Conservation (phyloP, 495 filamentous ascomycete species). For the Lasiosphaeris hirsuta region DNA sequence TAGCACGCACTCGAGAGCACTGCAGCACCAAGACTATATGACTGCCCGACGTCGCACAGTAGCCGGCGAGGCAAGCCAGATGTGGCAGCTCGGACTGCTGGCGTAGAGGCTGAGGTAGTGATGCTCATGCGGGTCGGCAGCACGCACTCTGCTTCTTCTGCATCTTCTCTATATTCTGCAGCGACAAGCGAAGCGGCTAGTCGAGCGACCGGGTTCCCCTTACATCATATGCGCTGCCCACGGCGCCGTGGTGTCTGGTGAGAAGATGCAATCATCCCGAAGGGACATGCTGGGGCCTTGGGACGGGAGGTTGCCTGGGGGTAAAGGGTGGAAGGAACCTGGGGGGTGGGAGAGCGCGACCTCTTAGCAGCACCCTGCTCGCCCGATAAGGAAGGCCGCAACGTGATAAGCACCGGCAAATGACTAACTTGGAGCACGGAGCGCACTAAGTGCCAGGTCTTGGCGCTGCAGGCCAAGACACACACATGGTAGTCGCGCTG, state of each 20-base stretch:
- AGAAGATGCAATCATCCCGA: too few species aligned
- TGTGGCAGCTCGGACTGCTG: background rate
- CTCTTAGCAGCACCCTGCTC: background rate
- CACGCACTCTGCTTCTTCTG: too few species aligned
- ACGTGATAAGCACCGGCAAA: constrained; percentile 3
- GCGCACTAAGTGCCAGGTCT: background rate
- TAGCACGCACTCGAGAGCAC: background rate
- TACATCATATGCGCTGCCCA: too few species aligned
- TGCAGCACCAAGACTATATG: background rate
- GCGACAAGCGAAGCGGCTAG: too few species aligned
- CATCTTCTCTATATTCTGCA: too few species aligned
- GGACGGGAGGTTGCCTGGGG: background rate
- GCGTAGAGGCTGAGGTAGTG: background rate
- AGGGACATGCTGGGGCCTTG: too few species aligned
- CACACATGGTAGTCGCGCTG: background rate
- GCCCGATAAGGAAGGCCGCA: background rate
- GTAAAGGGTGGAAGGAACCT: background rate
- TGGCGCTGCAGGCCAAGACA: background rate
- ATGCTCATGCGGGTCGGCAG: too few species aligned
- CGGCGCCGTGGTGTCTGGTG: too few species aligned
- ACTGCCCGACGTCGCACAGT: background rate
- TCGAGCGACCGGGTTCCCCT: too few species aligned
- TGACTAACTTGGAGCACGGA: background rate
- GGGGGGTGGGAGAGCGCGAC: background rate
- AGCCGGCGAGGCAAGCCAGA: background rate